These are phyloP conservation scores for Rugonectria rugulosa DNA, from an alignment of 2,329 filamentous ascomycete species.

Conservation along the genomic window DNA sequence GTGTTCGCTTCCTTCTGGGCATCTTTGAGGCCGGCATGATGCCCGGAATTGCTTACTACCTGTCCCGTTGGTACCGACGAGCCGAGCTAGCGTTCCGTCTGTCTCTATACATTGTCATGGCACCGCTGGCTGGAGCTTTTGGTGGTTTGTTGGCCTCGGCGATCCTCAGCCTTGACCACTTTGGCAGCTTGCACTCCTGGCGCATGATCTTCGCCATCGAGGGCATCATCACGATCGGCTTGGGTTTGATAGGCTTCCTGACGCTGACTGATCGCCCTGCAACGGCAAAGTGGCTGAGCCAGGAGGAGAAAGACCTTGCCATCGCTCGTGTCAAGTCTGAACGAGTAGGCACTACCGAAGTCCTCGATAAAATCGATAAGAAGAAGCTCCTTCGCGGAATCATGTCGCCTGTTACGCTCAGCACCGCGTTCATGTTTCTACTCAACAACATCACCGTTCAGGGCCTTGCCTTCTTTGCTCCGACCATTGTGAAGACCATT, in stretches of 20 bases:
- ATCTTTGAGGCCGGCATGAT: constrained; percentile 71
- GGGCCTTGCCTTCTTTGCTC: constrained; percentile 73
- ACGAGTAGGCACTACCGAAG: constrained; percentile 6
- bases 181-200: constrained; percentile 55
- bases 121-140: constrained; percentile 70
- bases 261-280: constrained; percentile 12
- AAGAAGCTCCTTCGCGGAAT: constrained; percentile 12
- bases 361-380: constrained; percentile 10
- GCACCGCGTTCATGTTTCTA: constrained; percentile 6
- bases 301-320: constrained; percentile 8
- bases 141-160: constrained; percentile 69
- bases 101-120: constrained; percentile 70
- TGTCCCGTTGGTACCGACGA: constrained; percentile 68
- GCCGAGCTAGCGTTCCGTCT: constrained; percentile 69
- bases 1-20: constrained; percentile 66
- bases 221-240: constrained; percentile 53
- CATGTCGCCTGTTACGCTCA: constrained; percentile 4
- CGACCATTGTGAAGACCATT: constrained; percentile 74
- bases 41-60: constrained; percentile 70
- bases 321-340: constrained; percentile 16
- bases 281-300: constrained; percentile 6
- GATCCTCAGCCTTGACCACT: constrained; percentile 64
- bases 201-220: constrained; percentile 61
- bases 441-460: constrained; percentile 65
- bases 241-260: constrained; percentile 1